Conservation (phyloP, 306 rosid species). For the Rosa chinensis region DNA sequence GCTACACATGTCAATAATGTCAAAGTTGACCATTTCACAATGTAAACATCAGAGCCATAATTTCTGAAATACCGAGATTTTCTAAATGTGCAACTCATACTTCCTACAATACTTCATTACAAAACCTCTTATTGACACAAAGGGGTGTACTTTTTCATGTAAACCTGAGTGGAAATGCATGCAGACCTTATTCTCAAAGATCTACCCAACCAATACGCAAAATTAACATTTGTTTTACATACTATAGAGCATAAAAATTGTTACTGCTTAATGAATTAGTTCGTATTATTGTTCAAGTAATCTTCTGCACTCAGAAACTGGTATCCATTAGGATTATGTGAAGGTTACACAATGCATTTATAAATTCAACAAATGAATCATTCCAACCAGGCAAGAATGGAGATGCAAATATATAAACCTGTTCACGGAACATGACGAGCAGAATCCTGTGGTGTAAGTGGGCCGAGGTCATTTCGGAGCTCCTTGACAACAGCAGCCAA, state of each 20-base stretch:
- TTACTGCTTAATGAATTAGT: neutral
- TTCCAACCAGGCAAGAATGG: neutral
- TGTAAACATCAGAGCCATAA: neutral
- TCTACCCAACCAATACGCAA: neutral
- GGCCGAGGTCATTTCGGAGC: constrained; percentile 26
- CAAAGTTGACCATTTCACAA: neutral
- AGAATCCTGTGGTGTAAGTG: neutral
- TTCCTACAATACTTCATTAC: neutral
- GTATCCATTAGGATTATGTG: neutral
- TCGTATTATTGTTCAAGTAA: neutral
- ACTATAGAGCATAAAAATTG: neutral
- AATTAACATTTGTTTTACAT: neutral
- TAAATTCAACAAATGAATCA: neutral
- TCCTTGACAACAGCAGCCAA: constrained; percentile 80
- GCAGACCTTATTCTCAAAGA: neutral
- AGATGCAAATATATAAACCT: neutral
- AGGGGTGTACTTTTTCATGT: neutral
- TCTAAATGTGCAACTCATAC: neutral
- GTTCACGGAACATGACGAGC: neutral
- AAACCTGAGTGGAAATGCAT: neutral
- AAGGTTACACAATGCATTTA: neutral
- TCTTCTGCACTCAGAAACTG: neutral
- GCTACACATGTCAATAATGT: neutral
- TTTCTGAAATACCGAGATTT: neutral
- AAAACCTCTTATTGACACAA: neutral